Conservation (phyloP, 2,329 filamentous ascomycete genomes). For the Fusarium sp. region DNA sequence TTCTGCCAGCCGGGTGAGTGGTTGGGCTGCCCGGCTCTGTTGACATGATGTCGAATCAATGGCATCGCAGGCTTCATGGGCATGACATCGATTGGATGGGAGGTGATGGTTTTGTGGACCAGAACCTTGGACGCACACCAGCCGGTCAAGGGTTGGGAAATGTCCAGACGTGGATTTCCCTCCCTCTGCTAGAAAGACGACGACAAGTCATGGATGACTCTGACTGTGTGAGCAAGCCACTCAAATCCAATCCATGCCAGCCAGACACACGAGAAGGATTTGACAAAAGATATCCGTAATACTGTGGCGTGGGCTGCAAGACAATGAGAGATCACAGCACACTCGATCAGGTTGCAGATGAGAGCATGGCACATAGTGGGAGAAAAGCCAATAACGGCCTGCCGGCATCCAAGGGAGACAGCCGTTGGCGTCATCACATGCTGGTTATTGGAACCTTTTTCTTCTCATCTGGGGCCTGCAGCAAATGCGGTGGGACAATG, state of each 20-base stretch:
- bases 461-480: neutral
- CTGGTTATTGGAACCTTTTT: neutral
- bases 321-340: constrained; percentile 1
- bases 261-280: neutral
- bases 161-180: neutral
- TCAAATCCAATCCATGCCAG: neutral
- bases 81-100: constrained; percentile 26
- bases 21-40: constrained; percentile 24
- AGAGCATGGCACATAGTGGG: neutral
- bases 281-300: neutral
- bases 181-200: constrained; percentile 3
- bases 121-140: constrained; percentile 1
- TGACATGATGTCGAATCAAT: constrained; percentile 35
- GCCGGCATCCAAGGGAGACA: neutral
- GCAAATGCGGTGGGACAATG: neutral
- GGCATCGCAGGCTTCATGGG: neutral
- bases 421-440: constrained; percentile 4
- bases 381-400: neutral
- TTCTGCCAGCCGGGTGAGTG: constrained; percentile 11
- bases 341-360: neutral
- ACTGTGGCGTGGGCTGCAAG: constrained; percentile 2
- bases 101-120: constrained; percentile 22
- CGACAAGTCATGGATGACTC: neutral
- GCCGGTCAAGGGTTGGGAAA: neutral
- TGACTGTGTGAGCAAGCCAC: neutral